Base-by-base conservation (phyloP, 306 rosid species). In the Cicer pinnatifidum region DNA sequence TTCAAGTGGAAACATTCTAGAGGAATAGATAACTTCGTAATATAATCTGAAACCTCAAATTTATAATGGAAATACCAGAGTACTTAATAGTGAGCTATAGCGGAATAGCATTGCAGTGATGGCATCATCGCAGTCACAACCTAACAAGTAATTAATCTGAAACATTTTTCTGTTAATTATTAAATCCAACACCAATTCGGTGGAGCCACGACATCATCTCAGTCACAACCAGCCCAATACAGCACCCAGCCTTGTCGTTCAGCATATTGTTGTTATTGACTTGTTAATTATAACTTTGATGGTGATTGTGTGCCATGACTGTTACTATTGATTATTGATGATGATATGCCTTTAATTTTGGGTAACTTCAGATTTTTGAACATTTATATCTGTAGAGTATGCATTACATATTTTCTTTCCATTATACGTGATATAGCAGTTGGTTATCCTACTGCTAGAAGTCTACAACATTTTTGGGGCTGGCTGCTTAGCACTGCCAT, bases 21-120 rank as follows among this genome's bases (percentile, higher is more conserved):
- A 7, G 59, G 68, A 53, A 64, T 39, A 58, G 52, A 39, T 40
- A 40, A 15, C 61, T 35, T 62, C 3, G 10, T 12, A 39, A 61
- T 20, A 28, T 28, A 40, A 28, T 59, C 66, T 8, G 57, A 70
- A 41, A 41, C 47, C 39, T 63, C 7, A 80, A 43, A 54, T 64
- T 11, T 76, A 63, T 37, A 54, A 47, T 41, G 52, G 50, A 43
- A 61, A 78, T 6, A 38, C 12, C 20, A 28, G 11, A 57, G 44
- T 11, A 63, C 15, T 40, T 23, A 72, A 43, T 44, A 43, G 39
- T 12, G 41, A 11, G 54, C 43, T 23, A 45, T 11, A 6, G 54
- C 44, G 19, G 16, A 33, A 16, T 40, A 64, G 15, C 51, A 64
- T 64, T 64, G 37, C 15, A 66, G 71, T 39, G 19, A 66, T 44